These are phyloP conservation scores for Acorus gramineus DNA, from an alignment of 106 monocot species.

Conservation along the genomic window DNA sequence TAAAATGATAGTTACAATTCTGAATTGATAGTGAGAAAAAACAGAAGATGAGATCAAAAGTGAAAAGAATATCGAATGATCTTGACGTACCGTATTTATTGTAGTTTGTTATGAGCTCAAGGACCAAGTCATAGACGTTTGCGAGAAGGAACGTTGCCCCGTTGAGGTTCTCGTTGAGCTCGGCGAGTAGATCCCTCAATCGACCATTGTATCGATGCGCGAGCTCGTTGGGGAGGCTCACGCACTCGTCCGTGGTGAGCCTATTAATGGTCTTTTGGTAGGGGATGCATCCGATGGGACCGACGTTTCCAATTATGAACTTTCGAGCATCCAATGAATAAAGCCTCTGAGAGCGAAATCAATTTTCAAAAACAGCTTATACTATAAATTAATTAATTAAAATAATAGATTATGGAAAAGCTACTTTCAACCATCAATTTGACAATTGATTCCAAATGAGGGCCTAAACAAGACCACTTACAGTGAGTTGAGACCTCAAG, in stretches of 20 bases:
- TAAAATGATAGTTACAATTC: no score
- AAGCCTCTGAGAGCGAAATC: slow-evolving; percentile 37
- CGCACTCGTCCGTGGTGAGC: slow-evolving; percentile 38
- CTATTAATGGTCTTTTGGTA: slow-evolving; percentile 78
- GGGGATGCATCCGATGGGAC: slow-evolving; percentile 87
- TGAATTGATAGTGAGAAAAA: neutral
- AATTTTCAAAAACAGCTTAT: neutral
- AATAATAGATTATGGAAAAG: neutral
- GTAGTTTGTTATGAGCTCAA: slow-evolving; percentile 65
- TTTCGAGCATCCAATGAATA: slow-evolving; percentile 71
- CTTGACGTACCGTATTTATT: slow-evolving; percentile 30
- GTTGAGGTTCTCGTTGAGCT: slow-evolving; percentile 52
- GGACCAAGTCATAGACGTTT: slow-evolving; percentile 77
- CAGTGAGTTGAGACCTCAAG: slow-evolving; percentile 50
- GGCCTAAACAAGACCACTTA: slow-evolving; percentile 7
- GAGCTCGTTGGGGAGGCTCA: slow-evolving; percentile 52
- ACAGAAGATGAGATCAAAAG: neutral
- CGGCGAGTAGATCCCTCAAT: slow-evolving; percentile 45
- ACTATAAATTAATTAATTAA: neutral
- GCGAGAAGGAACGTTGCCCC: slow-evolving; percentile 69
- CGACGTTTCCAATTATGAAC: slow-evolving; percentile 71
- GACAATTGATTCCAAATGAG: neutral
- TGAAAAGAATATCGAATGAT: neutral
- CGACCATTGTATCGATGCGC: slow-evolving; percentile 45
- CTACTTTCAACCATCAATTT: neutral